Conservation (phyloP, 306 rosid species). For the Pterocarpus macrocarpus region DNA sequence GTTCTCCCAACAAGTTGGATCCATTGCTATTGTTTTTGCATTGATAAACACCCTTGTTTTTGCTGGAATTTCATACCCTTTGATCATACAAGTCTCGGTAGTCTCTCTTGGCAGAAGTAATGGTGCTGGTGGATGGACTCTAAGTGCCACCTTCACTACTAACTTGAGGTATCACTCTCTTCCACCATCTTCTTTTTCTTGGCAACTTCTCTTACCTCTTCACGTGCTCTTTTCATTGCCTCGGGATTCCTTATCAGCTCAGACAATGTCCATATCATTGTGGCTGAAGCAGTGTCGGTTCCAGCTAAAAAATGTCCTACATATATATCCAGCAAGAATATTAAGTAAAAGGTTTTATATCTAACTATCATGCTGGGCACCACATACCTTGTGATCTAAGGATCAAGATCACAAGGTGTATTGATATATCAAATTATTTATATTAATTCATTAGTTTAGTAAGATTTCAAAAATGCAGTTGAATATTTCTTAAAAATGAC, state of each 20-base stretch:
- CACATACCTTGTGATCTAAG: too few species aligned
- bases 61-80: slow-evolving; percentile 46
- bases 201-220: slow-evolving; percentile 38
- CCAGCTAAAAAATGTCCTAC: slow-evolving; percentile 57
- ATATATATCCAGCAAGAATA: background rate
- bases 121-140: slow-evolving; percentile 63
- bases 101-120: slow-evolving; percentile 58
- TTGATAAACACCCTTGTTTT: slow-evolving; percentile 48
- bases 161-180: slow-evolving; percentile 54
- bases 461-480: too few species aligned
- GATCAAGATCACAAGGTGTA: too few species aligned
- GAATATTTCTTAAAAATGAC: too few species aligned
- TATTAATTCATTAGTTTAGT: too few species aligned
- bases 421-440: too few species aligned
- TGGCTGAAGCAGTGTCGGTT: slow-evolving; percentile 46
- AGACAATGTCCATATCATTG: slow-evolving; percentile 58
- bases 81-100: slow-evolving; percentile 35
- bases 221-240: slow-evolving; percentile 53
- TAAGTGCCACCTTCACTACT: slow-evolving; percentile 57
- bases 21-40: slow-evolving; percentile 56
- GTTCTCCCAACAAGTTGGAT: slow-evolving; percentile 48
- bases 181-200: slow-evolving; percentile 32
- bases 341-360: too few species aligned
- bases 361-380: too few species aligned
- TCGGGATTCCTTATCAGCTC: slow-evolving; percentile 53